Evolutionary conservation across 2,329 filamentous ascomycete species (phyloP).

Genomic region (Neobulgaria alba): DNA sequence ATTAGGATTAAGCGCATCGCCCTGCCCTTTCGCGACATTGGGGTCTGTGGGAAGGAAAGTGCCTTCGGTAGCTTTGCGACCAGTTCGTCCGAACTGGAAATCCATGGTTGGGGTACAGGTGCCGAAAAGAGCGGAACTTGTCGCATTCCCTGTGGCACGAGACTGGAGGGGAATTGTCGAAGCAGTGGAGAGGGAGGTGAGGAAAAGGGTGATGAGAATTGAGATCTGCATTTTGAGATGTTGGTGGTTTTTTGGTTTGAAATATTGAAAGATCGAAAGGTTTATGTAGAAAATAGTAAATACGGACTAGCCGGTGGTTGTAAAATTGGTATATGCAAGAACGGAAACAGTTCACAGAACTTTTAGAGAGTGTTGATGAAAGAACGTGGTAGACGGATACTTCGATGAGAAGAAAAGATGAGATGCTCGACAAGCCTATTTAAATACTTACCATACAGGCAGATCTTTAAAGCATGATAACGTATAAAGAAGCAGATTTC

Average conservation of each 20-base stretch:
- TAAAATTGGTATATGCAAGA: neutral
- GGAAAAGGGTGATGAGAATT: slow-evolving; percentile 1
- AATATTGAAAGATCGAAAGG: neutral
- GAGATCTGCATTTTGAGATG: neutral
- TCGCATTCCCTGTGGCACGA: neutral
- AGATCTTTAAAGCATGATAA: neutral
- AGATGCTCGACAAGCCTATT: neutral
- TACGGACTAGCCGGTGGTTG: neutral
- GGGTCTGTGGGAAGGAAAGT: slow-evolving; percentile 59
- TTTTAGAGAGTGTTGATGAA: neutral
- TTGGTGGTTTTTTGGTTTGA: neutral
- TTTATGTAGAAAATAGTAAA: neutral
- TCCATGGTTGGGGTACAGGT: slow-evolving; percentile 41
- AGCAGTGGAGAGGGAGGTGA: neutral
- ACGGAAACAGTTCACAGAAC: neutral
- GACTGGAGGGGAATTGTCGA: slow-evolving; percentile 7
- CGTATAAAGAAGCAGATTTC: neutral
- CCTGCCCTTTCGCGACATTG: slow-evolving; percentile 48
- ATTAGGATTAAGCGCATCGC: slow-evolving; percentile 60
- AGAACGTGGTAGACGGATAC: neutral
- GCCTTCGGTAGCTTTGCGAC: slow-evolving; percentile 47
- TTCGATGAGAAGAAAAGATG: neutral
- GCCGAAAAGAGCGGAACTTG: slow-evolving; percentile 35
- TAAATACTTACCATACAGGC: neutral
- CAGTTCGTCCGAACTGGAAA: slow-evolving; percentile 43